These are phyloP conservation scores for Panicum hallii DNA, from an alignment of 202 grass and related monocot genomes.

Conservation along the genomic window DNA sequence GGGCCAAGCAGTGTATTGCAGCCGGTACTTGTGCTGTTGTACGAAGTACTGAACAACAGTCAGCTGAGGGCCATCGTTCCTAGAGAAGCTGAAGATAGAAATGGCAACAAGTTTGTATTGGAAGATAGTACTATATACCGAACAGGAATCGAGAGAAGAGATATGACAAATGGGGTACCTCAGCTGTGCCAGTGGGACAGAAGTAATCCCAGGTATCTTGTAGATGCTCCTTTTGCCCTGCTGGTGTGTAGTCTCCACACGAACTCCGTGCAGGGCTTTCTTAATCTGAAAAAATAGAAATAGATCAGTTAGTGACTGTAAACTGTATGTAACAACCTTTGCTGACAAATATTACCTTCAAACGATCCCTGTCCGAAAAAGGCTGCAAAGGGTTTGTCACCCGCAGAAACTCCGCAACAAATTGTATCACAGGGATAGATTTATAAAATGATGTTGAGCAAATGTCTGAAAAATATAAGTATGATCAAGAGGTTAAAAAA, in stretches of 20 bases:
- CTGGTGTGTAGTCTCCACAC: conserved; percentile 65
- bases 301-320: conserved; percentile 23
- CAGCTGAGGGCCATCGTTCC: conserved; percentile 49
- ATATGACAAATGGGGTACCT: conserved; percentile 44
- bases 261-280: conserved; percentile 65
- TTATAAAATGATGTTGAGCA: conserved; percentile 76
- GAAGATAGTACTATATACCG: background rate
- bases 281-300: conserved; percentile 54
- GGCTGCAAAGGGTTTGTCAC: conserved; percentile 35
- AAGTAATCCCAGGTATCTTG: conserved; percentile 68
- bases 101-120: conserved; percentile 19
- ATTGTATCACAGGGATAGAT: conserved; percentile 60
- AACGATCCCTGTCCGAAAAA: conserved; percentile 69
- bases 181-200: conserved; percentile 52
- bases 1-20: conserved; percentile 61
- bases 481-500: conserved; percentile 25
- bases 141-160: conserved; percentile 8
- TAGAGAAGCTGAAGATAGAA: conserved; percentile 64
- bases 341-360: conserved; percentile 62
- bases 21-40: conserved; percentile 50
- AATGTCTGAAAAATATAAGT: conserved; percentile 58
- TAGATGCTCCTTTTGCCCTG: conserved; percentile 50
- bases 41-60: conserved; percentile 66
- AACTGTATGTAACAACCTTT: background rate
- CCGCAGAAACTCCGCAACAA: conserved; percentile 47